phyloP scores from a whole-genome alignment of 768 basidiomycete species.

The Mrakia blollopis region DNA sequence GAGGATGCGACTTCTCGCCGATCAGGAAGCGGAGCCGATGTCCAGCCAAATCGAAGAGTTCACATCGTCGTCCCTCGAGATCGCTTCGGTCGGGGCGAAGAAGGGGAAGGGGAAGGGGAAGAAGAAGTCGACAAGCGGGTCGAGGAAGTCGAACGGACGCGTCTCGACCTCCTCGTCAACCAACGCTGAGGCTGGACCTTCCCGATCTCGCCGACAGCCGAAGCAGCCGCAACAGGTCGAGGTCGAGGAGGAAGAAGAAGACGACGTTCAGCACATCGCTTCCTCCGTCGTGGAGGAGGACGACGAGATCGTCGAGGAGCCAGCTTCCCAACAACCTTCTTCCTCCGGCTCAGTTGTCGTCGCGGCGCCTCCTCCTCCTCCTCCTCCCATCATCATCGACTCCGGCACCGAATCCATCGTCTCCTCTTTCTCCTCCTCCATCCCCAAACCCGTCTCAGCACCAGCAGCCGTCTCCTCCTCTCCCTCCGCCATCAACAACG shows the following conservation, averaged over 20 bases:
- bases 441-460: neutral
- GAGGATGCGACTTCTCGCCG: neutral
- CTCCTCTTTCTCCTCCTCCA: neutral
- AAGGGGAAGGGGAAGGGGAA: neutral
- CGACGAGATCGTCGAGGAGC: neutral
- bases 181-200: slow-evolving; percentile 14
- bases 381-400: neutral
- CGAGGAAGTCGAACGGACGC: neutral
- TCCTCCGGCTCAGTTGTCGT: no score
- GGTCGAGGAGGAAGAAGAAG: neutral
- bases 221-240: neutral
- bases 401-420: neutral
- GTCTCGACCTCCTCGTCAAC: neutral
- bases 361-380: neutral
- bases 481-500: neutral
- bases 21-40: neutral
- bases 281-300: neutral
- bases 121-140: neutral
- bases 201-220: neutral
- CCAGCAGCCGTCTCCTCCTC: neutral
- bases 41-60: slow-evolving; percentile 11
- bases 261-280: neutral
- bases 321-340: no score
- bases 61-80: slow-evolving; percentile 2
- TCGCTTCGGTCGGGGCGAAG: neutral